These are phyloP conservation scores for Neofusicoccum ribis DNA, from an alignment of 2,329 filamentous ascomycete species.

Conservation along the genomic window DNA sequence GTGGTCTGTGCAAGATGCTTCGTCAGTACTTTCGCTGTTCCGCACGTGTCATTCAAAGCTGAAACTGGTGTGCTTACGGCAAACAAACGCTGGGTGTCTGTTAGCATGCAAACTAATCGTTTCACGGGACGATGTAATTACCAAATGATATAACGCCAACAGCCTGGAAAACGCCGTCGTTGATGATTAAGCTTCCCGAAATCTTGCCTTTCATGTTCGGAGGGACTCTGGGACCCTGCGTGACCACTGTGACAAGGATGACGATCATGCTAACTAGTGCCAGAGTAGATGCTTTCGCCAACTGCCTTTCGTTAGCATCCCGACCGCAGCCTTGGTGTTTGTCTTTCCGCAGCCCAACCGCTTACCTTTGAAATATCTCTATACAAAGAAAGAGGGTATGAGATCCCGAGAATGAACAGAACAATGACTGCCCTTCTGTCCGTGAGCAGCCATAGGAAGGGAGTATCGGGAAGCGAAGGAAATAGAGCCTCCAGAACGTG, in stretches of 20 bases:
- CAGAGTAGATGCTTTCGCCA: conserved; percentile 93
- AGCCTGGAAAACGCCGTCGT: conserved; percentile 87
- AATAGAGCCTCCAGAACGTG: conserved; percentile 83
- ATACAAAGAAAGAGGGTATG: conserved; percentile 89
- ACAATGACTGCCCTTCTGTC: conserved; percentile 82
- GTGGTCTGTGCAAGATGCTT: conserved; percentile 59
- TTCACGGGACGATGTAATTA: conserved; percentile 6
- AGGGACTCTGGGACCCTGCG: conserved; percentile 77
- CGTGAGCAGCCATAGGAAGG: conserved; percentile 79
- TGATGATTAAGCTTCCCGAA: conserved; percentile 71
- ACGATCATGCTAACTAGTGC: conserved; percentile 90
- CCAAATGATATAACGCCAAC: conserved; percentile 97
- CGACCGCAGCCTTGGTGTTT: neutral
- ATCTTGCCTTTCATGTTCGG: conserved; percentile 71
- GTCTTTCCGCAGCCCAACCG: no score
- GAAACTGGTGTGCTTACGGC: conserved; percentile 50
- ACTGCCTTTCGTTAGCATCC: conserved; percentile 48
- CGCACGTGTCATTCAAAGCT: neutral
- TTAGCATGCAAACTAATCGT: conserved; percentile 21
- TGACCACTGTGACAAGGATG: conserved; percentile 84
- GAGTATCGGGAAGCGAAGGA: conserved; percentile 69
- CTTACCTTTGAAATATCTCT: conserved; percentile 92
- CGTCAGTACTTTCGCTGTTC: neutral
- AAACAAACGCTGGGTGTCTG: conserved; percentile 59
- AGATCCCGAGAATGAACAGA: conserved; percentile 82